Evolutionary conservation across 805 yeast species (phyloP), one percentile per base, ranked within the genome.

Genomic region (Saturnispora silvae): DNA sequence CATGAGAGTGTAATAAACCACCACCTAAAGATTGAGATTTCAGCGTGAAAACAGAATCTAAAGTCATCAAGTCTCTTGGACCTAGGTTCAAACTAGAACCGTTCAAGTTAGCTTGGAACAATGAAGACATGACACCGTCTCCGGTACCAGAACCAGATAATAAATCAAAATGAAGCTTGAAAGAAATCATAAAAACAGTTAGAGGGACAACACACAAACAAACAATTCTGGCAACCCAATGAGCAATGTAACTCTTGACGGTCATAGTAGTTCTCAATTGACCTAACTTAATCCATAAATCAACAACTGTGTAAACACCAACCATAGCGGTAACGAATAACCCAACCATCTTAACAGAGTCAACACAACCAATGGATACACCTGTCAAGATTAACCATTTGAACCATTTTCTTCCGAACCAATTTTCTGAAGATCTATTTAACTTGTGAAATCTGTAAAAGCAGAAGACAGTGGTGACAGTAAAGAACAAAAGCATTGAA

Each of bases 291-390:
- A 70, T 68, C 95, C 96, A 92, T 51, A 92, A 66, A 52, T 92
- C 96, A 39, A 75, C 82, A 31, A 83, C 67, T 20, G 96, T 89
- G 63, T 89, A 84, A 46, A 85, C 73, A 38, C 99, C 99, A 39
- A 92, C 86, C 47, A 86, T 64, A 16, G 87, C 57, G 39, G 94
- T 89, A 43, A 84, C 84, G 51, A 92, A 84, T 40, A 89, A 68
- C 50, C 99, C 99, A 41, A 92, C 97, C 95, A 87, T 85, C 62
- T 92, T 92, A 40, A 86, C 94, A 20, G 95, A 81, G 54, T 89
- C 80, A 15, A 87, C 81, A 57, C 92, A 82, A 29, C 98, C 97
- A 51, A 92, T 75, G 32, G 75, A 66, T 36, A 85, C 62, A 46
- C 99, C 99, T 7, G 95, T 81, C 41, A 81, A 61, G 18, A 80